Evolutionary conservation across 2,329 filamentous ascomycete species (phyloP), one percentile per base, ranked within the genome.

Genomic region (Cladosporium sp.): DNA sequence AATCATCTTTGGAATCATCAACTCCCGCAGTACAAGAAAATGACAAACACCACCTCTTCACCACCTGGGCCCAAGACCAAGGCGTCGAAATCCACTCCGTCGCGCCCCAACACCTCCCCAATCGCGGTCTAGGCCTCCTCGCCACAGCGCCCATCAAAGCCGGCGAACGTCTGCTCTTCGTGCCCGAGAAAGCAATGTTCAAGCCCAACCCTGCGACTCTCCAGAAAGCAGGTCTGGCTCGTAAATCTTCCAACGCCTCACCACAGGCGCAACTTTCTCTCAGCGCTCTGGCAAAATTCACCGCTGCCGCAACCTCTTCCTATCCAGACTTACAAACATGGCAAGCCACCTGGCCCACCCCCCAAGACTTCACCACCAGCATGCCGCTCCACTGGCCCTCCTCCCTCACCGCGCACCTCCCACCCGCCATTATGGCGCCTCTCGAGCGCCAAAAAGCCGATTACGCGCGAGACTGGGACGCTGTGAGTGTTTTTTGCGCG

Each of bases 121-220:
- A 83, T 1, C 78, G 86, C 49, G 90, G 90, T 22, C 78, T 93
- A 47, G 90, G 91, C 40, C 82, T 95, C 50, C 76, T 91, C 43
- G 85, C 88, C 4, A 83, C 80, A 11, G 76, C 78, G 22, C 70
- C 77, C 12, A 76, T 93, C 53, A 72, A 85, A 70, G 71, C 76
- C 67, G 76, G 75, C 49, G 78, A 86, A 53, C 68, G 72, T 7
- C 69, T 93, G 43, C 74, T 92, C 5, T 74, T 76, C 51, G 80
- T 93, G 0, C 86, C 85, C 8, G 74, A 77, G 35, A 67, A 69
- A 41, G 75, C 79, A 22, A 79, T 93, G 45, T 72, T 88, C 43
- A 85, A 82, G 25, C 70, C 82, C n/a, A 75, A 81, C 32, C 78
- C 77, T 7, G 69, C 72, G 25, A 53, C 69, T 2, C 76, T 89